Percentiles rank a stretch among this genome's conserved stretches.
Evolutionary conservation across 1,284 basidiomycete species (phyloP).

Genomic region (Puccinia hordei): DNA sequence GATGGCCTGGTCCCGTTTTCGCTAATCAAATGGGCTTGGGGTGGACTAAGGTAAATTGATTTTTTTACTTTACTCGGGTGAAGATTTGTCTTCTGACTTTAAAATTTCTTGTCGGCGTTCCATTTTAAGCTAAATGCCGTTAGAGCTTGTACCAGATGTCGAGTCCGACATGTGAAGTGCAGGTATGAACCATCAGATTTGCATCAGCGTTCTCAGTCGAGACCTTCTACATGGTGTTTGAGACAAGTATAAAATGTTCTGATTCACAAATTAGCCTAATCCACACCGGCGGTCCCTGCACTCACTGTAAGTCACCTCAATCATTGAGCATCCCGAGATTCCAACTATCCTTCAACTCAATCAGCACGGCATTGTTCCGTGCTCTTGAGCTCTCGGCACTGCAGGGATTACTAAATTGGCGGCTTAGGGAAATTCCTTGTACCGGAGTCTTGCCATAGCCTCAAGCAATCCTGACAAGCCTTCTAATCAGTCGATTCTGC

Average conservation of each 20-base stretch:
- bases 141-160: slow-evolving; percentile 38
- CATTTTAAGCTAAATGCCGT: slow-evolving; percentile 32
- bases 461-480: not conserved
- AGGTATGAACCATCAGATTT: slow-evolving; percentile 23
- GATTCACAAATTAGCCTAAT: slow-evolving; percentile 11
- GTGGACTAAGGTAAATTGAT: slow-evolving; percentile 38
- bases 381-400: not conserved
- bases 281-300: slow-evolving; percentile 34
- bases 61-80: not conserved
- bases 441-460: not conserved
- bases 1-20: slow-evolving; percentile 41
- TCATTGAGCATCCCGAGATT: not conserved
- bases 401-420: not conserved
- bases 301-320: slow-evolving; percentile 33
- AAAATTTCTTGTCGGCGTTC: not conserved
- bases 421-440: not conserved
- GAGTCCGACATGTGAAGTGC: slow-evolving; percentile 39
- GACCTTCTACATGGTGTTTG: not conserved
- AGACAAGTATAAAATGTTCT: not conserved
- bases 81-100: not conserved
- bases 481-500: not conserved
- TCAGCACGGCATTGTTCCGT: not conserved
- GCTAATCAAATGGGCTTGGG: slow-evolving; percentile 33
- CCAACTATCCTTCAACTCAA: too few species aligned
- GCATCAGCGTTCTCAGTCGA: slow-evolving; percentile 12